Evolutionary conservation across 129 eudicot species (phyloP), one percentile per base, ranked within the genome.

Genomic region (Centaurea solstitialis): DNA sequence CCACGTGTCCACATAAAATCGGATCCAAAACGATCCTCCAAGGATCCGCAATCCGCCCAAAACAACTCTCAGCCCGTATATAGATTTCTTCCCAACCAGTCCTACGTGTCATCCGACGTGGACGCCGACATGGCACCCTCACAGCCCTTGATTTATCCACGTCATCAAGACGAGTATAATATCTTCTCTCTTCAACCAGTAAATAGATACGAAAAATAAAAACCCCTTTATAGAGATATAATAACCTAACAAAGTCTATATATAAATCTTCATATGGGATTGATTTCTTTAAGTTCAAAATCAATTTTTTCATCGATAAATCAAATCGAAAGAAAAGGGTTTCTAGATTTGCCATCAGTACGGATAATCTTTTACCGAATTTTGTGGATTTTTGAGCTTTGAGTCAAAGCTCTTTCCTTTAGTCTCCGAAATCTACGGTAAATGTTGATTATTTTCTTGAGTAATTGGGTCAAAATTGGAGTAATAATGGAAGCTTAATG

Each of bases 1-100:
- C 88, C 93, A 90, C 93, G 91, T 87, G 89, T 85, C 83, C 78
- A 81, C 30, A 8, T 7, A 20, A 20, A 74, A 87, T 81, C 89
- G 86, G 88, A 87, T 90, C 91, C 3, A 20, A 82, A 70, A 71
- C 12, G 79, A 76, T 85, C 84, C 69, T 22, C n/a, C 33, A 79
- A 79, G 39, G 87, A 83, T 83, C 86, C 86, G 68, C 28, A 41
- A 82, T 85, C 88, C 88, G 86, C 86, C 81, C 70, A 77, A 77
- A 78, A 74, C 79, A 39, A 40, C 77, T 74, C 85, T 65, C 76
- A 66, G 78, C 76, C 85, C 85, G 76, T 79, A 74, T 85, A 80
- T 87, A 40, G 93, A 90, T 90, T 80, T 83, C 81, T 40, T 22
- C 23, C 76, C 57, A 70, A 70, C 7, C 43, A 76, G 76, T 45